These are phyloP conservation scores for Phytophthora tubulina DNA, from an alignment of 352 stramenopile genomes.

Conservation along the genomic window DNA sequence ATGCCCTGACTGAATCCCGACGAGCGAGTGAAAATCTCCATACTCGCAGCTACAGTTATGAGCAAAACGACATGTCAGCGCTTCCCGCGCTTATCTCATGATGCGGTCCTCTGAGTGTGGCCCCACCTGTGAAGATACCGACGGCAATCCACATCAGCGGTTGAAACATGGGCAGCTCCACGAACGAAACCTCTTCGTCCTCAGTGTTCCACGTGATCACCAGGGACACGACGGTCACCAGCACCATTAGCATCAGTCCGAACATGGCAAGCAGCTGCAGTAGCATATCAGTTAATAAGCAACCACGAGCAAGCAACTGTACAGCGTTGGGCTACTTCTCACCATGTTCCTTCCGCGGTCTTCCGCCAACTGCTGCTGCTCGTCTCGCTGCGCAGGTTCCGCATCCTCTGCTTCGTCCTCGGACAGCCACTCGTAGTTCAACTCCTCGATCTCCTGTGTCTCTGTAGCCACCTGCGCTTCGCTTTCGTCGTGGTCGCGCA, in stretches of 20 bases:
- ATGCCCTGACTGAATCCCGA: constrained; percentile 35
- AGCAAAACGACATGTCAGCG: constrained; percentile 21
- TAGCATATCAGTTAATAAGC: background rate
- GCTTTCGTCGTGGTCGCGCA: constrained; percentile 34
- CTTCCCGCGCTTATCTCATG: background rate
- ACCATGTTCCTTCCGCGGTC: constrained; percentile 66
- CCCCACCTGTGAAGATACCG: constrained; percentile 75
- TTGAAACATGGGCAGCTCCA: constrained; percentile 79
- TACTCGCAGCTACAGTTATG: constrained; percentile 49
- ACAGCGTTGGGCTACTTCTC: background rate
- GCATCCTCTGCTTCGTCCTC: constrained; percentile 52
- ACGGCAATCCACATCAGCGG: constrained; percentile 85
- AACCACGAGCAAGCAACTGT: background rate
- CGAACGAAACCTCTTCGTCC: constrained; percentile 39
- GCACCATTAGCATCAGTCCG: constrained; percentile 70
- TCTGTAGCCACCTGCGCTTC: constrained; percentile 21
- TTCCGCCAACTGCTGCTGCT: constrained; percentile 58
- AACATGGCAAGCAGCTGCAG: constrained; percentile 77
- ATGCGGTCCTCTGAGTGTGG: background rate
- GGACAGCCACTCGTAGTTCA: constrained; percentile 55
- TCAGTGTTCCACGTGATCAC: constrained; percentile 69
- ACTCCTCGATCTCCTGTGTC: constrained; percentile 37
- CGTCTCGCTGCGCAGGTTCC: constrained; percentile 33
- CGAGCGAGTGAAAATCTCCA: constrained; percentile 54
- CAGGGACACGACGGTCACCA: constrained; percentile 70